Conservation (phyloP, 352 stramenopile genomes). For the Peronospora belbahrii region DNA sequence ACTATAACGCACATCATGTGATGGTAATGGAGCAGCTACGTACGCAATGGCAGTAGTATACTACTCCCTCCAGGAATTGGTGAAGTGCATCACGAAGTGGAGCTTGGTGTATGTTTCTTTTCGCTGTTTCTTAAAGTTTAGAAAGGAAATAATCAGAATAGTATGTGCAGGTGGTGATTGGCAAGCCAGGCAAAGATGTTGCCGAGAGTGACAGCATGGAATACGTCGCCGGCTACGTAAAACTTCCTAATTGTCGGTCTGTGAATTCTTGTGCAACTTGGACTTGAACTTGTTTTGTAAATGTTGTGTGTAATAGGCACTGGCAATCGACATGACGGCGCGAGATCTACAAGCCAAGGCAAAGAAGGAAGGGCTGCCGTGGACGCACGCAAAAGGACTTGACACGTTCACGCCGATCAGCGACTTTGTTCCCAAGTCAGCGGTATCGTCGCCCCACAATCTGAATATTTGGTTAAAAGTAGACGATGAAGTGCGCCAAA, state of each 20-base stretch:
- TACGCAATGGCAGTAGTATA: constrained; percentile 48
- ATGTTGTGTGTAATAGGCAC: constrained; percentile 16
- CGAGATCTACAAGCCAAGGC: constrained; percentile 68
- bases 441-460: constrained; percentile 50
- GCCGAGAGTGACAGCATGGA: constrained; percentile 52
- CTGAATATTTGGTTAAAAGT: constrained; percentile 80
- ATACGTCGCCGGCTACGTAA: constrained; percentile 62
- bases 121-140: too few relatives aligned
- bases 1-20: too few relatives aligned
- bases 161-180: constrained; percentile 49
- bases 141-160: too few relatives aligned
- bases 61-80: constrained; percentile 60
- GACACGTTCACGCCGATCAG: constrained; percentile 81
- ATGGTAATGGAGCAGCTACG: constrained; percentile 31
- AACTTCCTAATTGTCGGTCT: not conserved
- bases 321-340: constrained; percentile 80
- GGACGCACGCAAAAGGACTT: constrained; percentile 66
- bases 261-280: not conserved
- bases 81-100: constrained; percentile 79
- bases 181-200: constrained; percentile 57
- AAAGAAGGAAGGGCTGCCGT: constrained; percentile 68
- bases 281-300: not conserved
- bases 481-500: constrained; percentile 63
- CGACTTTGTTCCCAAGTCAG: constrained; percentile 67
- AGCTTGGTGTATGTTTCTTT: constrained; percentile 49